A percentile compares a stretch with the other conserved stretches of the same genome.
These are phyloP conservation scores for Ustulina deusta DNA, from an alignment of 2,329 filamentous ascomycete species.

Conservation along the genomic window DNA sequence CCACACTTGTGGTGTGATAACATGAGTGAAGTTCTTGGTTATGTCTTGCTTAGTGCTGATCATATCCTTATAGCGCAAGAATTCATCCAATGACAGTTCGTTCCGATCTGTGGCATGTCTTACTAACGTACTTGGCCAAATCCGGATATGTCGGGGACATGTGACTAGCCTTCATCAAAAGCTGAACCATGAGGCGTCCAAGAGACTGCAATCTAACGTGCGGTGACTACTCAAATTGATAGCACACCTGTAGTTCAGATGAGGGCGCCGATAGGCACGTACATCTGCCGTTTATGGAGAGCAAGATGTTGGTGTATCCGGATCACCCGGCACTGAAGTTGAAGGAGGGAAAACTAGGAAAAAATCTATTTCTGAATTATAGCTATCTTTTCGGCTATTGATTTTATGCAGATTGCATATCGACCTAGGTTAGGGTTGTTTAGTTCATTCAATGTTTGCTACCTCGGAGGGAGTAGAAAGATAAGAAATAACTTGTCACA, in stretches of 20 bases:
- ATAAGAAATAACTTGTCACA: no score
- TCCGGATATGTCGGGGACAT: conserved; percentile 1
- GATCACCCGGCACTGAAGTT: background rate
- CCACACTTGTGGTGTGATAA: background rate
- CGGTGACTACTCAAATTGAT: background rate
- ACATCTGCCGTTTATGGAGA: no score
- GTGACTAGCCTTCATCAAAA: background rate
- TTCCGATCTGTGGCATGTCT: conserved; percentile 8
- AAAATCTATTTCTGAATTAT: background rate
- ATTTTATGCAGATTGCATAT: background rate
- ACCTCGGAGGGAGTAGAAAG: no score
- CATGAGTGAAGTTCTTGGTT: background rate
- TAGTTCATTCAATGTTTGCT: no score
- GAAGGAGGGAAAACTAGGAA: background rate
- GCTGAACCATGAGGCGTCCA: conserved; percentile 9
- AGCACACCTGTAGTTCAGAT: background rate
- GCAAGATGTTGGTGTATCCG: background rate
- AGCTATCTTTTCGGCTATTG: background rate
- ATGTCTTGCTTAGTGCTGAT: conserved; percentile 18
- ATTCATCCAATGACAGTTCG: background rate
- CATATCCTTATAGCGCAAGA: background rate
- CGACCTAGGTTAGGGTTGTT: no score
- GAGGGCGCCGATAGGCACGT: background rate
- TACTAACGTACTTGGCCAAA: conserved; percentile 5
- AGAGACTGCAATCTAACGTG: conserved; percentile 1